Percentiles rank a stretch among this genome's conserved stretches.
These are phyloP conservation scores for Colletotrichum neosansevieriae DNA, from an alignment of 2,329 filamentous ascomycete species.

Conservation along the genomic window DNA sequence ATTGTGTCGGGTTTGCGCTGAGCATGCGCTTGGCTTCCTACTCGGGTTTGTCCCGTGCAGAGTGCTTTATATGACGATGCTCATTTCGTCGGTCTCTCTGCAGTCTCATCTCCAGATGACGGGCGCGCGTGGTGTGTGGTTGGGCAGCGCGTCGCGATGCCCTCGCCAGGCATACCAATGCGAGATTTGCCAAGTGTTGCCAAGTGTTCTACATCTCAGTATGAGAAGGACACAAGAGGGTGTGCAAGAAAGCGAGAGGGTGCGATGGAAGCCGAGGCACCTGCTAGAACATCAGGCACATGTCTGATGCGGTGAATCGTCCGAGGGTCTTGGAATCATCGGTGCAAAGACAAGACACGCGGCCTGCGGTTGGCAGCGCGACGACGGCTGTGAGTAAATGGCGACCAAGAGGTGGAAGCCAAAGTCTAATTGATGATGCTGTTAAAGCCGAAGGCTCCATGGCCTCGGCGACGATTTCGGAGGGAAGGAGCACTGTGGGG, in stretches of 20 bases:
- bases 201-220: not conserved
- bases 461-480: slow-evolving; percentile 18
- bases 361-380: not conserved
- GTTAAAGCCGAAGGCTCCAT: not conserved
- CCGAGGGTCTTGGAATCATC: not conserved
- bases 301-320: slow-evolving; percentile 6
- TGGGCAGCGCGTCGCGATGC: not conserved
- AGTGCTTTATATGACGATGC: not conserved
- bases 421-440: slow-evolving; percentile 11
- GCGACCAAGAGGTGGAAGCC: not conserved
- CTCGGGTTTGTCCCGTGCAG: not conserved
- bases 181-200: slow-evolving; percentile 7
- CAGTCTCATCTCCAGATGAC: slow-evolving; percentile 11
- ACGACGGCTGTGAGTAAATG: not conserved
- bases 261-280: slow-evolving; percentile 10
- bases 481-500: slow-evolving; percentile 10
- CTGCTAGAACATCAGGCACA: slow-evolving; percentile 16
- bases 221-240: not conserved
- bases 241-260: slow-evolving; percentile 1
- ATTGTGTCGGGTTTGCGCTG: slow-evolving; percentile 3
- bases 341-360: not conserved
- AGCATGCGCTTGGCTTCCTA: slow-evolving; percentile 9
- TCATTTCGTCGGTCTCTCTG: not conserved
- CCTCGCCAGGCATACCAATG: slow-evolving; percentile 1
- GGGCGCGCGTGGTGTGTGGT: not conserved